Conservation (phyloP, 2,329 filamentous ascomycete species). For the Aureobasidium vineae region DNA sequence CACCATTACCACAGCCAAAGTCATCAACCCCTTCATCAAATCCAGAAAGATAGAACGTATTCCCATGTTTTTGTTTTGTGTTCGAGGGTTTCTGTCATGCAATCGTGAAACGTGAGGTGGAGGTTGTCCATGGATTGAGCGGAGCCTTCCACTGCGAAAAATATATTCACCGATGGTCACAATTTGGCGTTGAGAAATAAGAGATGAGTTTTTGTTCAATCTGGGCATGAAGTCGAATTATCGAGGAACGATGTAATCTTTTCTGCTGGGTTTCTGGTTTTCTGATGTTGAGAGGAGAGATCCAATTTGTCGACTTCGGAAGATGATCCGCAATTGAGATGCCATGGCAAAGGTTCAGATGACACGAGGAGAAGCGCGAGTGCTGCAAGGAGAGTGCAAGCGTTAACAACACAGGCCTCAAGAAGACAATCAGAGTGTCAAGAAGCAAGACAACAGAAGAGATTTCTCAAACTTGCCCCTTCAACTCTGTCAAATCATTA, state of each 20-base stretch:
- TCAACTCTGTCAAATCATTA: constrained; percentile 74
- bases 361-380: constrained; percentile 6
- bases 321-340: background rate
- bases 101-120: background rate
- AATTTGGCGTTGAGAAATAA: background rate
- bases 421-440: background rate
- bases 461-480: constrained; percentile 62
- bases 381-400: background rate
- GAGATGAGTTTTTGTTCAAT: background rate
- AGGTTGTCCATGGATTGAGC: too few species aligned
- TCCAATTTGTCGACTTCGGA: background rate
- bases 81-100: background rate
- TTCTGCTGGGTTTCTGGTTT: background rate
- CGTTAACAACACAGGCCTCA: background rate
- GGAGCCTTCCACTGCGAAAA: background rate
- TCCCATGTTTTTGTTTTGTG: background rate
- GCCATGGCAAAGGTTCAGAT: background rate
- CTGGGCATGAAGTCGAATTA: background rate
- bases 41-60: background rate
- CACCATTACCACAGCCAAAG: background rate
- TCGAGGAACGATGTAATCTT: background rate
- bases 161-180: background rate
- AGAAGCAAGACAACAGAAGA: background rate
- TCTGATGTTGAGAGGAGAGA: background rate
- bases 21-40: background rate